phyloP scores from a whole-genome alignment of 441 rosid species.

The Melastoma candidum region DNA sequence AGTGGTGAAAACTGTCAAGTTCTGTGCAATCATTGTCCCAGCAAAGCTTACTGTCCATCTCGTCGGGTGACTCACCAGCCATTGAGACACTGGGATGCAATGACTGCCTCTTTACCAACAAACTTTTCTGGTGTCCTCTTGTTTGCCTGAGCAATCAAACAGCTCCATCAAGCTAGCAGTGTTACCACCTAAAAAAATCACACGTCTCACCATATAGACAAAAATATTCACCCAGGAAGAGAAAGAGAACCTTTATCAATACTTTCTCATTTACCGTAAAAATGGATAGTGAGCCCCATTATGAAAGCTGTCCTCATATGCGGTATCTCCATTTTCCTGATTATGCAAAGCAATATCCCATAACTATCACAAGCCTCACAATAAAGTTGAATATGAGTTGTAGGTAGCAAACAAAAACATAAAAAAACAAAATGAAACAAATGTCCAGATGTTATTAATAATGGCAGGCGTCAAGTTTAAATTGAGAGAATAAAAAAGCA shows the following conservation, averaged over 20 bases:
- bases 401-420: neutral
- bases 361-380: conserved; percentile 4
- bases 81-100: conserved; percentile 94
- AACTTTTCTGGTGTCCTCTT: conserved; percentile 86
- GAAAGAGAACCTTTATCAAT: conserved; percentile 55
- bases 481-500: no score
- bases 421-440: no score
- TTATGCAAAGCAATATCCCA: no score
- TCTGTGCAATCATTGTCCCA: no score
- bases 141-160: conserved; percentile 59
- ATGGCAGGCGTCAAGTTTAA: no score
- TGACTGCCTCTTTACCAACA: conserved; percentile 91
- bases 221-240: conserved; percentile 1
- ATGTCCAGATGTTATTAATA: no score
- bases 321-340: conserved; percentile 72
- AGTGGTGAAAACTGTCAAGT: no score
- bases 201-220: conserved; percentile 5
- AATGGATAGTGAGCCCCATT: conserved; percentile 73
- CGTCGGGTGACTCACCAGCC: conserved; percentile 62
- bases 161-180: conserved; percentile 11
- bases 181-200: conserved; percentile 1
- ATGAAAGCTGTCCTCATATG: conserved; percentile 49
- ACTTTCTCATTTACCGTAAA: conserved; percentile 92
- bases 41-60: no score
- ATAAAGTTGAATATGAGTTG: neutral